Percentiles rank a stretch among this genome's conserved stretches.
Evolutionary conservation across 768 basidiomycete genomes (phyloP).

Genomic region (Leccinum uliginosum): DNA sequence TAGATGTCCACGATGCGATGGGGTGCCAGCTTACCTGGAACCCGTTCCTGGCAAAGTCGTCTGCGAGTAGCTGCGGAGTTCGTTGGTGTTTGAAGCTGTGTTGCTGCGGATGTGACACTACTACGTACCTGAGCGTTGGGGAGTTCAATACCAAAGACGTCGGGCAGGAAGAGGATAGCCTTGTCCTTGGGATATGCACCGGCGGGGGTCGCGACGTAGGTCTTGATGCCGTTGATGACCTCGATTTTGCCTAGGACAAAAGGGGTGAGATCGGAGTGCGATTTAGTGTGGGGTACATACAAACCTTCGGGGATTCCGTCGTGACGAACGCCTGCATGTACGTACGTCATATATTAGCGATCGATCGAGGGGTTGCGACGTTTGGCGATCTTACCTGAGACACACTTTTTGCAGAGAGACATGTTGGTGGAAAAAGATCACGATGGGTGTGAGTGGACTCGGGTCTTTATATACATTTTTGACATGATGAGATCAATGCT

Average conservation of each 20-base stretch:
- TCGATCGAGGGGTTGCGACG: not conserved
- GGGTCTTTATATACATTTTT: not conserved
- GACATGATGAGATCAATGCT: not conserved
- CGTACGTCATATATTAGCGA: not conserved
- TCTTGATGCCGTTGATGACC: slow-evolving; percentile 42
- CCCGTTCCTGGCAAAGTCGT: slow-evolving; percentile 2
- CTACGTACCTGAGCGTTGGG: slow-evolving; percentile 4
- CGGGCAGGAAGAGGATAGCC: slow-evolving; percentile 50
- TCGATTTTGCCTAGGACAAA: slow-evolving; percentile 21
- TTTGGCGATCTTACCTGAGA: slow-evolving; percentile 39
- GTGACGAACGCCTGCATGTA: slow-evolving; percentile 45
- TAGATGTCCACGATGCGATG: not conserved
- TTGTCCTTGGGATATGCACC: slow-evolving; percentile 51
- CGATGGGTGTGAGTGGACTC: not conserved
- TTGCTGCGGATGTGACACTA: not conserved
- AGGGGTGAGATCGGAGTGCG: not conserved
- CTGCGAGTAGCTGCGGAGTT: slow-evolving; percentile 34
- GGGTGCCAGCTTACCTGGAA: not conserved
- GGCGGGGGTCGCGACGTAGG: slow-evolving; percentile 52
- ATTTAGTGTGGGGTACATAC: slow-evolving; percentile 21
- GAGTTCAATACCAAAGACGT: slow-evolving; percentile 45
- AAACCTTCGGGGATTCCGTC: slow-evolving; percentile 47
- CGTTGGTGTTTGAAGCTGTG: not conserved
- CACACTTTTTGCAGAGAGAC: slow-evolving; percentile 54
- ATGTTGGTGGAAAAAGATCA: slow-evolving; percentile 23